phyloP scores from a whole-genome alignment of 2,329 filamentous ascomycete species.

The Aspergillus quadrilineatus region DNA sequence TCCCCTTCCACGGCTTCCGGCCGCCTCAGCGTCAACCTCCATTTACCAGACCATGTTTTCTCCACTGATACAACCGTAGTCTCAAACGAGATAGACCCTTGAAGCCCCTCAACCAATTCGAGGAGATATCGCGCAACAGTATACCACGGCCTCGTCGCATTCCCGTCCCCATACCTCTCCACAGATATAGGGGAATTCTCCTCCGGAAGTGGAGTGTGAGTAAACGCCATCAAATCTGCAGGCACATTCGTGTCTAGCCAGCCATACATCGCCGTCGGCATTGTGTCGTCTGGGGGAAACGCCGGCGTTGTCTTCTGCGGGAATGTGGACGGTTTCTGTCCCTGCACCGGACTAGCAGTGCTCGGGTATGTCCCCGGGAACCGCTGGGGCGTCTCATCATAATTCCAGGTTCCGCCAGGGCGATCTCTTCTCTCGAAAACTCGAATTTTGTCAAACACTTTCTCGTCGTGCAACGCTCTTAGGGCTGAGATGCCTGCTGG shows the following conservation, averaged over 20 bases:
- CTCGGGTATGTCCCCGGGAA: conserved; percentile 21
- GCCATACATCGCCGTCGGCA: conserved; percentile 26
- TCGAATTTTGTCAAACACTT: conserved; percentile 31
- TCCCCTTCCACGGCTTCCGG: conserved; percentile 16
- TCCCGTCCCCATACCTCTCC: conserved; percentile 21
- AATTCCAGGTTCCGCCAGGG: conserved; percentile 34
- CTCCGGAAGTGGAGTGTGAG: conserved; percentile 27
- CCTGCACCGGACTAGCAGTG: neutral
- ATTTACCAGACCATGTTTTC: conserved; percentile 33
- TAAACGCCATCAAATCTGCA: conserved; percentile 30
- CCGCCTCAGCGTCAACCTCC: conserved; percentile 35
- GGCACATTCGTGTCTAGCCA: conserved; percentile 31
- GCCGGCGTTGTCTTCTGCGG: conserved; percentile 12
- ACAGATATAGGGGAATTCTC: conserved; percentile 25
- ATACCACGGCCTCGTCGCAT: conserved; percentile 26
- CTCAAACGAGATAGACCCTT: conserved; percentile 29
- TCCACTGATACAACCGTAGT: conserved; percentile 32
- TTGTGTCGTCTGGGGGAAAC: conserved; percentile 21
- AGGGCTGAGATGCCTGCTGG: conserved; percentile 14
- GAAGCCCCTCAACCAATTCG: conserved; percentile 26
- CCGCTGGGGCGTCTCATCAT: conserved; percentile 26
- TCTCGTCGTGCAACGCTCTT: conserved; percentile 31
- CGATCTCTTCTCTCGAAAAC: conserved; percentile 33
- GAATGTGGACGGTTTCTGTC: conserved; percentile 20
- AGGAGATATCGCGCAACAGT: conserved; percentile 25